Base-by-base conservation (phyloP, 345 rosid genomes). In the Eucalyptus melliodora region DNA sequence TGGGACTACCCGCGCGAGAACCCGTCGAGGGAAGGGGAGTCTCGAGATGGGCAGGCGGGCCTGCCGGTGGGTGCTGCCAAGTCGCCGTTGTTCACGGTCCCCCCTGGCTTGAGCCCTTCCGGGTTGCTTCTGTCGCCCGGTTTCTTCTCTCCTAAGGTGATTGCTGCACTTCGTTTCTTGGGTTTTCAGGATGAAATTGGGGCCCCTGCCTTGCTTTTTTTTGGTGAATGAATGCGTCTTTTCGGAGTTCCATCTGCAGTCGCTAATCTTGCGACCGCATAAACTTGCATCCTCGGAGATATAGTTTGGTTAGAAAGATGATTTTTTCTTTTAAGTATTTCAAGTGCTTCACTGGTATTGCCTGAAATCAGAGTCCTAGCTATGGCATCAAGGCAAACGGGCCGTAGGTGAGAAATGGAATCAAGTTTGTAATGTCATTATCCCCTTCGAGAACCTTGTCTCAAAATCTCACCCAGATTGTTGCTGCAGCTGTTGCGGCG, bases 61-160 rank as follows among this genome's bases (percentile, higher is more conserved):
- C 94, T 92, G 94, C 91, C 90, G 87, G 94, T 9, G 59, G 59
- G 24, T 53, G 59, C 93, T 88, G 93, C 90, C 87, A 91, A 89
- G 89, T 92, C 97, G 85, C 95, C 97, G 42, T 67, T 93, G 89
- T 96, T 96, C 89, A 95, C 97, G 85, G 95, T 96, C 85, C 98
- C 99, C 83, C 92, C 99, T 88, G 99, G 98, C 51, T 89, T 97
- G 91, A 98, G 99, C 91, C 99, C 99, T 91, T 97, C 99, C 86
- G 96, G 96, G 89, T 94, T 97, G 92, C 97, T 97, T 67, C 92
- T 91, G 65, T 96, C 98, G 37, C 98, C 99, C 24, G 96, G 95
- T 11, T 90, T 96, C 93, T 95, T 96, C 88, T 92, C 98, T 86
- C 96, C 98, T 92, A 97, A 93, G 44, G 88, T 90, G 49, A 87